Conservation (phyloP, 148 eudicot species). For the Dysphania ambrosioides region DNA sequence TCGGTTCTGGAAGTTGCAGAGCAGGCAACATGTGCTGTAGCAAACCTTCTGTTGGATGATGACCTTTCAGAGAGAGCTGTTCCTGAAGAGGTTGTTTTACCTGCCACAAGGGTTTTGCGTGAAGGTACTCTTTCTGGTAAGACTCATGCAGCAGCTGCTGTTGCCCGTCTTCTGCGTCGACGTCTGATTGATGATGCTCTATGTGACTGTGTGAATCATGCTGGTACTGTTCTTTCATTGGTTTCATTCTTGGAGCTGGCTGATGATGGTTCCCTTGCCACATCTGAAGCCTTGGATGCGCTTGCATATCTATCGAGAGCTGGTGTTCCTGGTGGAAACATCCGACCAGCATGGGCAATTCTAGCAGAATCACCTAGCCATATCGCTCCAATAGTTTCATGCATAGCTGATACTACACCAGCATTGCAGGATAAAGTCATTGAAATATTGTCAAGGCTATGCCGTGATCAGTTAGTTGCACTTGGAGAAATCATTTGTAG, state of each 20-base stretch:
- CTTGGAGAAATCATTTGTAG: constrained; percentile 62
- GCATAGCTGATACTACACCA: constrained; percentile 61
- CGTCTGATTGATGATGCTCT: constrained; percentile 58
- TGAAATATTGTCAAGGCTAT: constrained; percentile 76
- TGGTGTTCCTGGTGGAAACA: constrained; percentile 47
- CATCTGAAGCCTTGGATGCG: constrained; percentile 86
- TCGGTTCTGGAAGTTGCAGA: constrained; percentile 78
- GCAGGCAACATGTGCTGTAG: constrained; percentile 87
- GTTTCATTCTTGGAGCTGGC: constrained; percentile 70
- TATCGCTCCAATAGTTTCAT: constrained; percentile 69
- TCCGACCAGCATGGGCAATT: constrained; percentile 74
- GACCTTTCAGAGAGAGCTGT: constrained; percentile 61
- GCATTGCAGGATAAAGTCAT: constrained; percentile 84
- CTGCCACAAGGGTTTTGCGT: constrained; percentile 80
- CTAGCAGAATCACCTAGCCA: constrained; percentile 67
- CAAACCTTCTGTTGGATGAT: constrained; percentile 73
- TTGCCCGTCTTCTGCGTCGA: constrained; percentile 69
- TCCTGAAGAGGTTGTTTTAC: constrained; percentile 76
- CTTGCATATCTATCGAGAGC: constrained; percentile 70
- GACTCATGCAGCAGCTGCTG: constrained; percentile 91
- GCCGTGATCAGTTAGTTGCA: constrained; percentile 54
- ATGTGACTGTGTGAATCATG: constrained; percentile 68
- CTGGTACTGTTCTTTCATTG: constrained; percentile 80
- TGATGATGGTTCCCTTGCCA: constrained; percentile 49
- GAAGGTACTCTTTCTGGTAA: constrained; percentile 73